Evolutionary conservation across 1,284 basidiomycete species (phyloP).

Genomic region (Laetiporus sulphureus): DNA sequence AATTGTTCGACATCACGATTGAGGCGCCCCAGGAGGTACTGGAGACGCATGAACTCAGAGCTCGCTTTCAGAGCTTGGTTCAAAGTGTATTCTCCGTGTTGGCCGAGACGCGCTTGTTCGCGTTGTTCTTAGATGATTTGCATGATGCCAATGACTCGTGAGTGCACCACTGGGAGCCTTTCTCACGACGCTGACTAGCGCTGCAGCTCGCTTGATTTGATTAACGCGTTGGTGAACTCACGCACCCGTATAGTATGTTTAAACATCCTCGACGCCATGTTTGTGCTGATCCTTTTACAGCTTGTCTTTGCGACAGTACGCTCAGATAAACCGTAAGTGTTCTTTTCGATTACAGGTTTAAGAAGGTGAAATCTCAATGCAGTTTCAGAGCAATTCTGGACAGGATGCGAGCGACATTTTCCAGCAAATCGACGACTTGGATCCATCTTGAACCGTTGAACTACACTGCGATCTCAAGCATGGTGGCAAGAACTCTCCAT

Average conservation of each 20-base stretch:
- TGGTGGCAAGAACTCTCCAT: slow-evolving; percentile 58
- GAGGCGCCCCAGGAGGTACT: slow-evolving; percentile 47
- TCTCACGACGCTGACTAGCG: not conserved
- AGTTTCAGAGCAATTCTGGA: slow-evolving; percentile 36
- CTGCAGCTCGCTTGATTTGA: slow-evolving; percentile 52
- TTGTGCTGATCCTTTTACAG: slow-evolving; percentile 25
- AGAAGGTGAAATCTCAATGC: slow-evolving; percentile 2
- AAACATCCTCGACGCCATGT: not conserved
- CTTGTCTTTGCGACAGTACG: slow-evolving; percentile 62
- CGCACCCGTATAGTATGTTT: slow-evolving; percentile 49
- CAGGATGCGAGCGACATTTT: slow-evolving; percentile 49
- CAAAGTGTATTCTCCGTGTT: slow-evolving; percentile 63
- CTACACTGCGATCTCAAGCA: slow-evolving; percentile 44
- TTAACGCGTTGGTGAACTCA: slow-evolving; percentile 56
- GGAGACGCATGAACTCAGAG: slow-evolving; percentile 51
- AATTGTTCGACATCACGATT: slow-evolving; percentile 44
- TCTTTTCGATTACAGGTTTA: slow-evolving; percentile 11
- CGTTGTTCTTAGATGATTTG: slow-evolving; percentile 63
- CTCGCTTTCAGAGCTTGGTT: slow-evolving; percentile 60
- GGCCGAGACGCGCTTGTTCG: slow-evolving; percentile 59
- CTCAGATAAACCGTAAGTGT: slow-evolving; percentile 45
- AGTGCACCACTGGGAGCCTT: slow-evolving; percentile 16
- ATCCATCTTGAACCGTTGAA: slow-evolving; percentile 54
- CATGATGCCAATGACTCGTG: slow-evolving; percentile 68
- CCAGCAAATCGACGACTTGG: slow-evolving; percentile 54